Conservation (phyloP, 2,329 filamentous ascomycete genomes). For the Davidsoniella australis region DNA sequence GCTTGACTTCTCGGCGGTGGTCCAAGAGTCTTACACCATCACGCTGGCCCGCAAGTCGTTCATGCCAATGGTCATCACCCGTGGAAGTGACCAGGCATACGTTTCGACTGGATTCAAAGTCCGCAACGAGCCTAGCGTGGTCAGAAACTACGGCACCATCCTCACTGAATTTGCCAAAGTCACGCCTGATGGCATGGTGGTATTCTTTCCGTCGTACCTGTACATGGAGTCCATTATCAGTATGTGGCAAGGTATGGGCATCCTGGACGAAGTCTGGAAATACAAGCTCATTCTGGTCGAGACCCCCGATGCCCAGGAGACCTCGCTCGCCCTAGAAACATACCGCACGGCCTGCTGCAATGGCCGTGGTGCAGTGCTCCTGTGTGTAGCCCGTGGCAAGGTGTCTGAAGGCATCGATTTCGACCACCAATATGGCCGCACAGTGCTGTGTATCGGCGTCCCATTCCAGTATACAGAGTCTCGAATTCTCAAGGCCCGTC, state of each 20-base stretch:
- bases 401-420: conserved; percentile 98
- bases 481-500: conserved; percentile 81
- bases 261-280: conserved; percentile 95
- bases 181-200: conserved; percentile 93
- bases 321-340: conserved; percentile 83
- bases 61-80: conserved; percentile 90
- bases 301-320: conserved; percentile 94
- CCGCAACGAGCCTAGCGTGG: conserved; percentile 88
- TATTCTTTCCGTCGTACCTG: conserved; percentile 95
- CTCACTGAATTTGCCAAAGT: conserved; percentile 91
- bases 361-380: conserved; percentile 76
- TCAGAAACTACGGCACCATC: conserved; percentile 87
- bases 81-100: conserved; percentile 82
- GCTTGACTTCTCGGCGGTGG: conserved; percentile 80
- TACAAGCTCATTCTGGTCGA: conserved; percentile 97
- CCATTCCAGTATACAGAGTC: conserved; percentile 99
- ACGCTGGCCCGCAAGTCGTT: conserved; percentile 89
- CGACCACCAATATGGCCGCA: conserved; percentile 93
- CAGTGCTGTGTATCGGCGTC: conserved; percentile 89
- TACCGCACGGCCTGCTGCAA: conserved; percentile 97
- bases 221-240: conserved; percentile 99
- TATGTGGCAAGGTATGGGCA: conserved; percentile 98
- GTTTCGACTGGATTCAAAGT: conserved; percentile 92
- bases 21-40: conserved; percentile 96
- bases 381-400: conserved; percentile 93